These are phyloP conservation scores for Dioszegia aurantiaca DNA, from an alignment of 768 basidiomycete species.

Conservation along the genomic window DNA sequence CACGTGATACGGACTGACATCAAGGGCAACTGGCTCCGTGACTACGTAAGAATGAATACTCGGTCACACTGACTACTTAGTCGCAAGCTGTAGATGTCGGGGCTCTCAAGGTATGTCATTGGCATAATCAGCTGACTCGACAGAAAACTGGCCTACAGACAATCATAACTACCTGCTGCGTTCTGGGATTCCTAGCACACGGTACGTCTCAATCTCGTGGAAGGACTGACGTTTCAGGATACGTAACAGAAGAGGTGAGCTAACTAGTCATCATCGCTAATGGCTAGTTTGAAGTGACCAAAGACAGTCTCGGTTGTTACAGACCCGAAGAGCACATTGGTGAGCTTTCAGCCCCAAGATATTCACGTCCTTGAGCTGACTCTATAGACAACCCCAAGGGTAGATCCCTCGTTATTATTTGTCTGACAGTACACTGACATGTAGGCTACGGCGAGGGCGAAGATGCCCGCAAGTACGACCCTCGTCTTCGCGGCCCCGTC, in stretches of 20 bases:
- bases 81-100: constrained; percentile 77
- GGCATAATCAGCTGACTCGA: background rate
- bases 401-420: background rate
- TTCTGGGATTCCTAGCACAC: constrained; percentile 74
- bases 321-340: constrained; percentile 77
- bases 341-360: background rate
- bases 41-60: constrained; percentile 60
- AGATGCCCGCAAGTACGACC: constrained; percentile 75
- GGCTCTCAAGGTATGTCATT: constrained; percentile 53
- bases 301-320: constrained; percentile 77
- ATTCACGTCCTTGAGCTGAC: background rate
- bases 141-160: constrained; percentile 68
- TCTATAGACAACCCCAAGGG: constrained; percentile 65
- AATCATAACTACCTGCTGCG: constrained; percentile 84
- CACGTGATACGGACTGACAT: background rate
- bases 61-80: constrained; percentile 13
- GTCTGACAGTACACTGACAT: background rate
- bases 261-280: constrained; percentile 54
- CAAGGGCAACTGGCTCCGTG: constrained; percentile 76
- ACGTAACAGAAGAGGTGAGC: constrained; percentile 10
- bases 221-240: constrained; percentile 3
- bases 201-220: background rate
- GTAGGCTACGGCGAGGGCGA: constrained; percentile 72
- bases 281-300: constrained; percentile 78
- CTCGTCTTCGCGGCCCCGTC: constrained; percentile 74